Conservation (phyloP, 805 yeast species). For the Pichia deserticola region DNA sequence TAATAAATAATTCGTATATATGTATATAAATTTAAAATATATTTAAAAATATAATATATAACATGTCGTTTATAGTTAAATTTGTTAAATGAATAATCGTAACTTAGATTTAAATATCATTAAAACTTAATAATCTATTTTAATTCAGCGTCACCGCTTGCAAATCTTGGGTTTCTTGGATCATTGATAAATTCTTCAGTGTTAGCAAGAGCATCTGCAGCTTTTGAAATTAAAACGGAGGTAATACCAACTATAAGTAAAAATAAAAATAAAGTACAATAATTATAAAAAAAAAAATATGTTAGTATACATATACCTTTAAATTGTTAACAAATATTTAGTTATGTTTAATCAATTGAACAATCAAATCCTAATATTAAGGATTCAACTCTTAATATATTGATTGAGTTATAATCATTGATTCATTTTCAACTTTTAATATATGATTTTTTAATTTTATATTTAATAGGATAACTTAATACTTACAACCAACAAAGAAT, state of each 20-base stretch:
- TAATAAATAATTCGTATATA: neutral
- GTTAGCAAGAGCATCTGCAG: slow-evolving; percentile 59
- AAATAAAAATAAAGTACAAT: too few relatives aligned
- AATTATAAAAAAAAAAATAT: neutral
- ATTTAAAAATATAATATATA: neutral
- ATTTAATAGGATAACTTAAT: too few relatives aligned
- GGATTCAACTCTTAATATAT: too few relatives aligned
- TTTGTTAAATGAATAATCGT: neutral
- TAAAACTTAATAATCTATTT: slow-evolving; percentile 17
- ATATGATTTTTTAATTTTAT: too few relatives aligned
- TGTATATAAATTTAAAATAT: neutral
- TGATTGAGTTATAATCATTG: too few relatives aligned
- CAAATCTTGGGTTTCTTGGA: slow-evolving; percentile 93
- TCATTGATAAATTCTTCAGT: slow-evolving; percentile 82
- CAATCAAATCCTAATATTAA: too few relatives aligned
- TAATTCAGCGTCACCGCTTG: slow-evolving; percentile 28
- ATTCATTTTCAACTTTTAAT: too few relatives aligned
- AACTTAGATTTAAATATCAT: neutral
- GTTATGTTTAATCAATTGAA: too few relatives aligned
- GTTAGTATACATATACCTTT: neutral
- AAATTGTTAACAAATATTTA: too few relatives aligned
- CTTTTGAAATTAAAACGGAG: slow-evolving; percentile 64
- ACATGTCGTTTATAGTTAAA: too few relatives aligned
- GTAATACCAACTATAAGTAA: slow-evolving; percentile 39
- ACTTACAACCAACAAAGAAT: slow-evolving; percentile 75